These are phyloP conservation scores for Eimeria falciformis DNA, from an alignment of 169 alveolate species.

Conservation along the genomic window DNA sequence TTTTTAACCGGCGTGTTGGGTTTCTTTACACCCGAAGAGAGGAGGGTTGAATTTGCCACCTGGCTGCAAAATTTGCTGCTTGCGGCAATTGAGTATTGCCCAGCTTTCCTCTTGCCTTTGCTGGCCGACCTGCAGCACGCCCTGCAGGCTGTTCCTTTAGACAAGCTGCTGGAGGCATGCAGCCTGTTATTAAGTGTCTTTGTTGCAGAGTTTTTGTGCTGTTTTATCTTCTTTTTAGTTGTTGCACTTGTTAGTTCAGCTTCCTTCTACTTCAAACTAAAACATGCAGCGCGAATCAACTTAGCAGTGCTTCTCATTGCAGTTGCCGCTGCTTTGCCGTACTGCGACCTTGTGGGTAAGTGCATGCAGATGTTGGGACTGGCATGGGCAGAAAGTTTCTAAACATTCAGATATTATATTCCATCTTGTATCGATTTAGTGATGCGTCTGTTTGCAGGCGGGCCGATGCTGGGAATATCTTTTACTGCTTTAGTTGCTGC, in stretches of 20 bases:
- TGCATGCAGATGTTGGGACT: too few species aligned
- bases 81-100: background rate
- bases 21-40: background rate
- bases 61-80: background rate
- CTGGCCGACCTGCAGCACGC: background rate
- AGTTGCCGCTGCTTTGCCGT: conserved; percentile 52
- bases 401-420: too few species aligned
- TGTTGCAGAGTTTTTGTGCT: conserved; percentile 46
- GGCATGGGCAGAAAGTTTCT: too few species aligned
- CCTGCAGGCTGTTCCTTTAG: conserved; percentile 1
- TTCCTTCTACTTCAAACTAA: conserved; percentile 14
- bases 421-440: too few species aligned
- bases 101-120: background rate
- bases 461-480: conserved; percentile 68
- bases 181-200: conserved; percentile 44
- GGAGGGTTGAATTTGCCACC: background rate
- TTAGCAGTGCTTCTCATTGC: conserved; percentile 64
- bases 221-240: conserved; percentile 38
- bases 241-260: conserved; percentile 35
- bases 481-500: conserved; percentile 57
- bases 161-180: background rate
- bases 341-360: conserved; percentile 64
- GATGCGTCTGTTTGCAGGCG: conserved; percentile 48
- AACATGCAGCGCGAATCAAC: conserved; percentile 32
- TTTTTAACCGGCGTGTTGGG: background rate